Evolutionary conservation across 2,329 filamentous ascomycete species (phyloP).

Genomic region (Tolypocladium tropicale): DNA sequence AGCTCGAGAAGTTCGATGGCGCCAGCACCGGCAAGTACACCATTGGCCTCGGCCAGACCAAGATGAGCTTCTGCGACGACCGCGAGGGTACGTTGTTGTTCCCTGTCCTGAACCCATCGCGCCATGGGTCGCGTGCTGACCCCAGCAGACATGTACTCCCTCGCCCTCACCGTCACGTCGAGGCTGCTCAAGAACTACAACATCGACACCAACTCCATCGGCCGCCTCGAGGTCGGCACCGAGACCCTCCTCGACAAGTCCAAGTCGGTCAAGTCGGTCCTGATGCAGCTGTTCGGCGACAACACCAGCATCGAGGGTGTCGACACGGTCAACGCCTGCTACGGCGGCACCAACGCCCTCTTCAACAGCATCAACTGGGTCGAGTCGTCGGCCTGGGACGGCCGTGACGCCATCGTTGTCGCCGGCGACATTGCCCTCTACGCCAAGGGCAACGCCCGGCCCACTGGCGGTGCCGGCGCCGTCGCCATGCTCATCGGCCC

Average conservation of each 20-base stretch:
- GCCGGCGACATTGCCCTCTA: constrained; percentile 79
- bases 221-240: constrained; percentile 74
- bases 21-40: constrained; percentile 78
- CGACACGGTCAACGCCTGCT: constrained; percentile 78
- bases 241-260: constrained; percentile 84
- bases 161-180: constrained; percentile 67
- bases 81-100: constrained; percentile 56
- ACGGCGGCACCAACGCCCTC: constrained; percentile 74
- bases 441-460: constrained; percentile 72
- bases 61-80: constrained; percentile 88
- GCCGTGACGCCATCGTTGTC: constrained; percentile 69
- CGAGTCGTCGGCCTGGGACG: constrained; percentile 80
- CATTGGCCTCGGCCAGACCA: constrained; percentile 82
- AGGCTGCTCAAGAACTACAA: constrained; percentile 75
- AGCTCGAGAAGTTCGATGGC: constrained; percentile 81
- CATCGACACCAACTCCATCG: constrained; percentile 67
- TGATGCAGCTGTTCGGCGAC: constrained; percentile 78
- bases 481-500: constrained; percentile 73
- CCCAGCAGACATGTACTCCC: constrained; percentile 70
- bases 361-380: constrained; percentile 81
- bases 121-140: constrained; percentile 1
- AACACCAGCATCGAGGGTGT: constrained; percentile 80
- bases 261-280: constrained; percentile 80
- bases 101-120: constrained; percentile 5
- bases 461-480: constrained; percentile 69